Evolutionary conservation across 1,139 yeast species (phyloP).

Genomic region (Williopsis jadinii): DNA sequence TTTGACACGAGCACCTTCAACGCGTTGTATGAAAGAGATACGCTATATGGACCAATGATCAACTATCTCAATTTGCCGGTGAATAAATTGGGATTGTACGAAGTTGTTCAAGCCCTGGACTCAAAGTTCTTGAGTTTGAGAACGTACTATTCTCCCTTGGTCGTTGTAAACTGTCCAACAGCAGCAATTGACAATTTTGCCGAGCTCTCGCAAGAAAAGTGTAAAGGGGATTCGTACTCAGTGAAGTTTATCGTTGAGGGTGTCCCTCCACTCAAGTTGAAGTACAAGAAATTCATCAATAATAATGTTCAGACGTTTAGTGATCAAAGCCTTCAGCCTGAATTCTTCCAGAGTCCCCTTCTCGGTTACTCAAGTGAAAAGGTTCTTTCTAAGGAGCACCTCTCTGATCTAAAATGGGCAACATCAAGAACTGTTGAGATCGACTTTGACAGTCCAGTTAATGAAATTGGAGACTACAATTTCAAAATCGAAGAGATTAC

Average conservation of each 20-base stretch:
- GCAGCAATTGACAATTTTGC: conserved; percentile 21
- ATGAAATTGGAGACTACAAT: conserved; percentile 50
- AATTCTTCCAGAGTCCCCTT: conserved; percentile 31
- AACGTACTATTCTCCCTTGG: conserved; percentile 54
- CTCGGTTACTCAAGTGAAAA: conserved; percentile 18
- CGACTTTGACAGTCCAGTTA: conserved; percentile 40
- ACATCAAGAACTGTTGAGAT: conserved; percentile 38
- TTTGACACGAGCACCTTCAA: conserved; percentile 36
- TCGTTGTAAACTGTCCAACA: conserved; percentile 72
- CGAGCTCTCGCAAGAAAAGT: conserved; percentile 38
- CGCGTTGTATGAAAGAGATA: conserved; percentile 24
- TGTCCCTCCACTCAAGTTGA: conserved; percentile 66
- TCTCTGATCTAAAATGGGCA: conserved; percentile 47
- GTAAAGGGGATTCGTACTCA: conserved; percentile 54
- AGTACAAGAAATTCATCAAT: conserved; percentile 50
- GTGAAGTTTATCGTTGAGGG: conserved; percentile 58
- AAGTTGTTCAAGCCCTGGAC: conserved; percentile 59
- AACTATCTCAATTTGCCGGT: conserved; percentile 50
- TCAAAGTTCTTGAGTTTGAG: conserved; percentile 57
- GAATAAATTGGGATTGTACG: conserved; percentile 65
- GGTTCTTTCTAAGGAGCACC: conserved; percentile 25
- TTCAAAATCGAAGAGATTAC: conserved; percentile 61
- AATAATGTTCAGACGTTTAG: conserved; percentile 38
- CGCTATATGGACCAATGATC: conserved; percentile 29
- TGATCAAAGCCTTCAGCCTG: conserved; percentile 44